Percentiles rank a stretch among this genome's conserved stretches.
Conservation (phyloP, 768 basidiomycete genomes). For the Tulasnella sp. region DNA sequence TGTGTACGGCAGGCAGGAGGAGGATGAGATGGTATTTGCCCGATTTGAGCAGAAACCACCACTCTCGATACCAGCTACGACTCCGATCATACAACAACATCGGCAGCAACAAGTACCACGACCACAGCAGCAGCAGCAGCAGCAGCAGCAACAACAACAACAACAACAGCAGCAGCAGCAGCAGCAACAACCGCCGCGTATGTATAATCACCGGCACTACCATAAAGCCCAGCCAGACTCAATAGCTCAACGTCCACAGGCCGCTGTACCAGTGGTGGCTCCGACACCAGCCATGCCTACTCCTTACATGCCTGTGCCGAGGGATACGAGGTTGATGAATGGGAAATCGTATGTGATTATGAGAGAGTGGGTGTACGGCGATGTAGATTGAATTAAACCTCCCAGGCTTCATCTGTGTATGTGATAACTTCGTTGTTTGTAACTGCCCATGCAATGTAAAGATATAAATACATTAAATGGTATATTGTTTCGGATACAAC, state of each 20-base stretch:
- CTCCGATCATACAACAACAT: not conserved
- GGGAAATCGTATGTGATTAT: constrained; percentile 2
- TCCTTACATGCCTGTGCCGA: not conserved
- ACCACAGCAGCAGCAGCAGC: not conserved
- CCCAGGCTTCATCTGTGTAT: too few species aligned
- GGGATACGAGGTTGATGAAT: not conserved
- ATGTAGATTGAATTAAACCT: not conserved
- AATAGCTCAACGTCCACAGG: not conserved
- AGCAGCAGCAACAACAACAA: not conserved
- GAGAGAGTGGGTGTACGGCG: not conserved
- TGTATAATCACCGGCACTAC: not conserved
- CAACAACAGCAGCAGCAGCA: not conserved
- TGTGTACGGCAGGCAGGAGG: not conserved
- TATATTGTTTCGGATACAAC: too few species aligned
- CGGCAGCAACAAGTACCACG: not conserved
- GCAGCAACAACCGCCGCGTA: not conserved
- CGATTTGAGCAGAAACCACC: too few species aligned
- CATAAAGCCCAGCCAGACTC: not conserved
- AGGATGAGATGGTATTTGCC: too few species aligned
- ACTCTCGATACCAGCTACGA: not conserved
- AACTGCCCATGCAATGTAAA: too few species aligned
- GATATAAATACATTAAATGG: too few species aligned
- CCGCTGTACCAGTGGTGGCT: not conserved
- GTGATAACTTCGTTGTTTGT: too few species aligned
- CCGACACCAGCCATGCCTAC: not conserved